These are phyloP conservation scores for Eucalyptus caleyi DNA, from an alignment of 345 rosid species.

Conservation along the genomic window DNA sequence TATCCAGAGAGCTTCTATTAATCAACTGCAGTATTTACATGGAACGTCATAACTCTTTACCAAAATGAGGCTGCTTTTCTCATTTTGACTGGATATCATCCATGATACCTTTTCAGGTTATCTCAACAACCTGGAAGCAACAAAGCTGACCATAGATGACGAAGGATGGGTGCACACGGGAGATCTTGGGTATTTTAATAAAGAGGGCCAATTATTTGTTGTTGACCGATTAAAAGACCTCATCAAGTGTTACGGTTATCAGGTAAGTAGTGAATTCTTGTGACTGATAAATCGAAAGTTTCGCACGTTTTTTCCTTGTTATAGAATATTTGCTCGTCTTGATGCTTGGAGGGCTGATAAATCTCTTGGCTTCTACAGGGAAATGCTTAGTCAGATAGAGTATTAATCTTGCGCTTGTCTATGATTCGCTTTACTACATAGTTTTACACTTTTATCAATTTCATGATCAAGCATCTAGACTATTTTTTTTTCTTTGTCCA, in stretches of 20 bases:
- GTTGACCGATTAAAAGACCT: slow-evolving; percentile 43
- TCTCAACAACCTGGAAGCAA: slow-evolving; percentile 29
- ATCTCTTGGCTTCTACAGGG: background rate
- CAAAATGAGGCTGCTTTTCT: background rate
- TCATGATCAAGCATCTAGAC: background rate
- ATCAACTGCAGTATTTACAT: background rate
- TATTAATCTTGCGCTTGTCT: background rate
- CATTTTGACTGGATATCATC: background rate
- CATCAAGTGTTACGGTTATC: slow-evolving; percentile 33
- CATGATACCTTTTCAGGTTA: slow-evolving; percentile 16
- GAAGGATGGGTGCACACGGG: slow-evolving; percentile 38
- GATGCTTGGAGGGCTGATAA: background rate
- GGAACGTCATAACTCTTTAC: background rate
- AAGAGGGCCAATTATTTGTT: slow-evolving; percentile 24
- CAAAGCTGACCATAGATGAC: slow-evolving; percentile 24
- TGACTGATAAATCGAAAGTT: background rate
- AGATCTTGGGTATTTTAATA: slow-evolving; percentile 42
- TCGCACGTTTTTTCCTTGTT: background rate
- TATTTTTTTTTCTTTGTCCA: background rate
- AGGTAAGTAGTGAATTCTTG: slow-evolving; percentile 7
- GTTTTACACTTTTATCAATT: background rate
- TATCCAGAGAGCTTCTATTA: background rate
- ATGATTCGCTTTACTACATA: background rate
- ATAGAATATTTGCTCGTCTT: background rate
- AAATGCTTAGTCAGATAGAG: background rate